Evolutionary conservation across 169 alveolate genomes (phyloP), one percentile per base, ranked within the genome.

Genomic region (Toxoplasma gondii): DNA sequence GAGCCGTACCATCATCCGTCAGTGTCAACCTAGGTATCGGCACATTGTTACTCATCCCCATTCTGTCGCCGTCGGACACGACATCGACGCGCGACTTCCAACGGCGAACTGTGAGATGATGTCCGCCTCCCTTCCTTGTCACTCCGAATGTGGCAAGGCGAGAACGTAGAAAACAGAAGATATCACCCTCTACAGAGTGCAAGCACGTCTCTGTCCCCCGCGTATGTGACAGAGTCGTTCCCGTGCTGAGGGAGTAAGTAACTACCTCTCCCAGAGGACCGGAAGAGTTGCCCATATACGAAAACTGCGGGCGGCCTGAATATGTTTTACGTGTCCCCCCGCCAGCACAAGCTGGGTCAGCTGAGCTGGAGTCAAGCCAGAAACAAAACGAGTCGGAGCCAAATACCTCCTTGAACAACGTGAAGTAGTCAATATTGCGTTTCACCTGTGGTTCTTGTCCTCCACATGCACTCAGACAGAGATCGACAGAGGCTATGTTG

Each of bases 211-310:
- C 45, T 12, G 86, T 36, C 4, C 44, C 44, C 39, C n/a, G 86
- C 39, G n/a, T 19, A 78, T 78, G 86, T 9, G 86, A 78, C 31
- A 82, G n/a, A 41, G 64, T 31, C 41, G 29, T 43, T 45, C 74
- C 29, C 53, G 82, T 90, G 0, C 41, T 39, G n/a, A 44, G 84
- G 83, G 87, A 95, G 53, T 93, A 95, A 24, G 80, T 92, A 22
- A 96, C 34, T 38, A 92, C 67, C 43, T 88, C 96, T 44, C 95
- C 93, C 45, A 95, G 39, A 10, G 91, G 86, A 45, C 96, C 97
- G 44, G 74, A 44, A 1, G 92, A 34, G 88, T 91, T 91, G 22
- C 97, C 96, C 96, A 96, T 94, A 78, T 81, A 94, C 27, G 96
- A 93, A 80, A 94, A 93, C 43, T 49, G 69, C 36, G 78, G 74